A percentile compares a stretch with the other conserved stretches of the same genome.
These are phyloP conservation scores for Austroboletus novae-zelandiae DNA, from an alignment of 1,284 basidiomycete species.

Conservation along the genomic window DNA sequence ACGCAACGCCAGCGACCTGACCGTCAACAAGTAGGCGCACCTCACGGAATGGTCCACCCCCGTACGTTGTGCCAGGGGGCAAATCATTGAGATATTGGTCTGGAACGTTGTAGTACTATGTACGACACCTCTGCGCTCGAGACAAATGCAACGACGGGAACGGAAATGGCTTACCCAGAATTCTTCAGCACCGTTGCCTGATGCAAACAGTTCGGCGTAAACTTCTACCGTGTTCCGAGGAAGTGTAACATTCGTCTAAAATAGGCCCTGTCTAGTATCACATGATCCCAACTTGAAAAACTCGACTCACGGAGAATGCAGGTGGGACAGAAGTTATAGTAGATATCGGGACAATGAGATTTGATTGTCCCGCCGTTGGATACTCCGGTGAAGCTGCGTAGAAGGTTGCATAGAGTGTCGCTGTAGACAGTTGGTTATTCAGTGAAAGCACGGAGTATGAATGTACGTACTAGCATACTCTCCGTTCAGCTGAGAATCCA, in stretches of 20 bases:
- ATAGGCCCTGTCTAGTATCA: neutral
- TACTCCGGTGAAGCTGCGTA: conserved; percentile 55
- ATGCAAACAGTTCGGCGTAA: conserved; percentile 71
- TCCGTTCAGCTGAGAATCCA: conserved; percentile 56
- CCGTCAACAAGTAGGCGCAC: conserved; percentile 77
- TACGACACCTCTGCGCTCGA: neutral
- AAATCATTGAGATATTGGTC: conserved; percentile 57
- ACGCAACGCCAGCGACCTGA: conserved; percentile 67
- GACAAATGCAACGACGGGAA: conserved; percentile 3
- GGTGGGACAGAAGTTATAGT: conserved; percentile 73
- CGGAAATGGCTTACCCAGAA: conserved; percentile 57
- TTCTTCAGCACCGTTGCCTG: conserved; percentile 72
- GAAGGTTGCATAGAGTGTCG: conserved; percentile 67
- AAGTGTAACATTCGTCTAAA: conserved; percentile 63
- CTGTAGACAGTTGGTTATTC: conserved; percentile 34
- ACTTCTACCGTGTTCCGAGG: conserved; percentile 66
- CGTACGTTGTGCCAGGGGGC: conserved; percentile 51
- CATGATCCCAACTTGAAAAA: neutral
- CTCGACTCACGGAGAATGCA: conserved; percentile 56
- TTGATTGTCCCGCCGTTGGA: conserved; percentile 58
- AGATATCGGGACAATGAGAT: conserved; percentile 67
- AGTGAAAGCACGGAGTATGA: neutral
- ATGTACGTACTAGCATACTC: conserved; percentile 60
- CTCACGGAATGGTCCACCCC: conserved; percentile 75
- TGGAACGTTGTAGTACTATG: conserved; percentile 71